phyloP scores from a whole-genome alignment of 73 alveolate species.

The Paramecium bursaria region DNA sequence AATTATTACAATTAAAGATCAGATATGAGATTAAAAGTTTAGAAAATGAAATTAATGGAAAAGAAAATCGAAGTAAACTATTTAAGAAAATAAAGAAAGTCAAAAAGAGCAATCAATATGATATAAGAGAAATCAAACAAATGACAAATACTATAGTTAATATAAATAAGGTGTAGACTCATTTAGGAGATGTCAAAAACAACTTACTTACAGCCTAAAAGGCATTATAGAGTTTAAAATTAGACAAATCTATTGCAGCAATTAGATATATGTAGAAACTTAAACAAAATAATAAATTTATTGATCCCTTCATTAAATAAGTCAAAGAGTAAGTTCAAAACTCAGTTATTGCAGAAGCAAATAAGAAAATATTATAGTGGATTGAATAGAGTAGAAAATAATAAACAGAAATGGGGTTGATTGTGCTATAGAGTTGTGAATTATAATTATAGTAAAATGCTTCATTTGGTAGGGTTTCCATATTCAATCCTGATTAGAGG shows the following conservation, averaged over 20 bases:
- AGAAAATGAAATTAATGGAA: too few relatives aligned
- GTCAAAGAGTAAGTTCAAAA: neutral
- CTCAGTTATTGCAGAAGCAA: neutral
- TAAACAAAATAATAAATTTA: neutral
- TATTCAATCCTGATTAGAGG: conserved; percentile 24
- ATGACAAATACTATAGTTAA: conserved; percentile 26
- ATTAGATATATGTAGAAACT: conserved; percentile 19
- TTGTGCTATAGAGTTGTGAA: conserved; percentile 42
- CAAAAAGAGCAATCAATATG: conserved; percentile 50
- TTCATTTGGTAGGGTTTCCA: conserved; percentile 29
- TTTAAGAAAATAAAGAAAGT: conserved; percentile 28
- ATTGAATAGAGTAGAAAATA: conserved; percentile 27
- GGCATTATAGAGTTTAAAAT: conserved; percentile 6
- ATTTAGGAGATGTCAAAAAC: neutral
- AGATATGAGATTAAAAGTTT: too few relatives aligned
- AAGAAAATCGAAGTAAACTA: conserved; percentile 43
- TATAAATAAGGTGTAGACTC: conserved; percentile 2
- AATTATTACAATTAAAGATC: too few relatives aligned
- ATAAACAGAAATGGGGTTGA: conserved; percentile 31
- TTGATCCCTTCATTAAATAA: neutral
- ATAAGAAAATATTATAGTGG: conserved; percentile 38
- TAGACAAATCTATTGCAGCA: conserved; percentile 34
- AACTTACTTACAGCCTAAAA: conserved; percentile 6
- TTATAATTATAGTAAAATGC: neutral
- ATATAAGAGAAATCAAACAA: conserved; percentile 28